phyloP scores from a whole-genome alignment of 495 filamentous ascomycete genomes.

The Xylaria grammica region DNA sequence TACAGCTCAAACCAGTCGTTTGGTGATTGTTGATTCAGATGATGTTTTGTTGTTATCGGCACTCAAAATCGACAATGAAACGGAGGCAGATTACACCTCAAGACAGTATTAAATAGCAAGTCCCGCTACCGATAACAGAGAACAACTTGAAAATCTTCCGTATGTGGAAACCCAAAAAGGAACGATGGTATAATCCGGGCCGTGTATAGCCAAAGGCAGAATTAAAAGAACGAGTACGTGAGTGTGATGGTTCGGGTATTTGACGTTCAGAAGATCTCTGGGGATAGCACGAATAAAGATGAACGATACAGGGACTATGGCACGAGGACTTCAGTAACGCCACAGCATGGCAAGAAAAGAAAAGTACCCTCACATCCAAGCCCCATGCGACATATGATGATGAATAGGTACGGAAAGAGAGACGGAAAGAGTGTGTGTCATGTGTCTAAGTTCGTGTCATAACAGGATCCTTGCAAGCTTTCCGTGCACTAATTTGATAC shows the following conservation, averaged over 20 bases:
- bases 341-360: slow-evolving; percentile 11
- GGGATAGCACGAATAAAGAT: slow-evolving; percentile 3
- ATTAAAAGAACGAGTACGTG: not conserved
- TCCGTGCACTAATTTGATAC: slow-evolving; percentile 19
- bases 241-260: not conserved
- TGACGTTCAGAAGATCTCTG: not conserved
- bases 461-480: slow-evolving; percentile 16
- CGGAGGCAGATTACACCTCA: not conserved
- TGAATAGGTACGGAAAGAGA: not conserved
- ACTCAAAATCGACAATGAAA: not conserved
- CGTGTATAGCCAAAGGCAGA: slow-evolving; percentile 1
- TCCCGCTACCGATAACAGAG: not conserved
- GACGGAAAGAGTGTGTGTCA: not conserved
- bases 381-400: slow-evolving; percentile 12
- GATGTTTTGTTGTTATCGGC: not conserved
- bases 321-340: slow-evolving; percentile 10
- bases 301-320: slow-evolving; percentile 10
- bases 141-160: not conserved
- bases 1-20: not conserved
- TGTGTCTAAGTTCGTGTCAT: slow-evolving; percentile 9
- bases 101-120: not conserved
- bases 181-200: slow-evolving; percentile 2
- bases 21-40: not conserved
- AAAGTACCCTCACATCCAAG: slow-evolving; percentile 4
- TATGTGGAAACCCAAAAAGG: not conserved